These are phyloP conservation scores for Globisporangium splendens DNA, from an alignment of 352 stramenopile species.

Conservation along the genomic window DNA sequence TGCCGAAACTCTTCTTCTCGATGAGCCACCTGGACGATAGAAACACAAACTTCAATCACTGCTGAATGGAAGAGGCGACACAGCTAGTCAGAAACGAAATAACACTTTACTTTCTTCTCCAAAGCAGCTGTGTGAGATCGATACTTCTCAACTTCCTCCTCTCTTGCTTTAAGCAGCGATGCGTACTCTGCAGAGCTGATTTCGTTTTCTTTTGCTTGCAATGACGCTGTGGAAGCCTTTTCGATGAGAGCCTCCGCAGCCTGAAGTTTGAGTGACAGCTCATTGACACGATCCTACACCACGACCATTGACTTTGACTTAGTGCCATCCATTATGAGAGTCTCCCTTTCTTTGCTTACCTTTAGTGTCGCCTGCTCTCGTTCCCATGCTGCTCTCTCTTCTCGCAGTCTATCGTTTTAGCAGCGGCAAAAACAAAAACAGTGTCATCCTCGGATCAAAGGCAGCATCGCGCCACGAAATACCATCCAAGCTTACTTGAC, in stretches of 20 bases:
- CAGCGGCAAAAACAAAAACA: background rate
- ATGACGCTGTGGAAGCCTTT: constrained; percentile 17
- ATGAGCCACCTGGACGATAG: constrained; percentile 26
- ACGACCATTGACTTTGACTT: no score
- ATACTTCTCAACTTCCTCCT: constrained; percentile 52
- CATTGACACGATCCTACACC: constrained; percentile 38
- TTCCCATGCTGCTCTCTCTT: constrained; percentile 53
- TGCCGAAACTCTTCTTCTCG: constrained; percentile 43
- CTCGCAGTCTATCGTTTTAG: constrained; percentile 33
- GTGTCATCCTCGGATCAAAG: background rate
- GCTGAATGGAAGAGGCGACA: no score
- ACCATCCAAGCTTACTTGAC: constrained; percentile 33
- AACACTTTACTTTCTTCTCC: constrained; percentile 43
- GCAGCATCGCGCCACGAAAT: background rate
- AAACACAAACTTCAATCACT: no score
- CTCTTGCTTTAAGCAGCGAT: constrained; percentile 32
- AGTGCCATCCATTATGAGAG: background rate
- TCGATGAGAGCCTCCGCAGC: constrained; percentile 39
- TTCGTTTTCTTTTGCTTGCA: constrained; percentile 20
- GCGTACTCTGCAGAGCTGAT: constrained; percentile 16
- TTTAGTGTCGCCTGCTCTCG: constrained; percentile 43
- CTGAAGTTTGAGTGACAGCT: constrained; percentile 55
- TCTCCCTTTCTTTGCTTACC: constrained; percentile 18
- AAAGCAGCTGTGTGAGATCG: constrained; percentile 29
- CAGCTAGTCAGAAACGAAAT: background rate